Evolutionary conservation across 2,329 filamentous ascomycete genomes (phyloP), one percentile per base, ranked within the genome.

Genomic region (Plectosphaerella plurivora): DNA sequence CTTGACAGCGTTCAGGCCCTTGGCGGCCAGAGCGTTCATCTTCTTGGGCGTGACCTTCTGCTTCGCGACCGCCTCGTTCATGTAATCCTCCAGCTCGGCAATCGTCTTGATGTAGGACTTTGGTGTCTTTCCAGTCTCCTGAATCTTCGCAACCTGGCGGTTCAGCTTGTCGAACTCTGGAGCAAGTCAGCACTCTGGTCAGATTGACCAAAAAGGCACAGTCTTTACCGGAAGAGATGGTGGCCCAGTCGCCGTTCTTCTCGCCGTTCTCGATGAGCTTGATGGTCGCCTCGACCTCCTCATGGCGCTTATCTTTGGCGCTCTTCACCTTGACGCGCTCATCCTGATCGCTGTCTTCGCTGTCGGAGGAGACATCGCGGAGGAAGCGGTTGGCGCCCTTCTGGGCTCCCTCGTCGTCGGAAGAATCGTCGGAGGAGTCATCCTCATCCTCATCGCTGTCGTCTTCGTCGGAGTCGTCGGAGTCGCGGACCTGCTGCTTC

Each of bases 221-320:
- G 8, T 49, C 65, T 86, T 65, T 82, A 95, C 92, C 91, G 67
- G 84, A 82, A 57, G 91, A 89, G 61, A 97, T 95, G 58, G 93
- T 86, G 60, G 88, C 89, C 94, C 94, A 99, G 75, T 99, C 94
- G 67, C 89, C 91, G 67, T 97, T 99, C 81, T 96, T 97, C 73
- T 94, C 82, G 57, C 90, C 92, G 75, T 99, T 99, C 69, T 97
- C 92, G 66, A 99, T 97, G 66, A 88, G 76, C 71, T 88, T 88
- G 65, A 97, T 89, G 44, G 87, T 96, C 55, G 84, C 82, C 71
- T 99, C 93, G 55, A 99, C 81, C 73, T 97, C 95, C 67, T 97
- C 93, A 60, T 91, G 81, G 57, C 94, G 85, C 83, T 99, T 99
- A 78, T 97, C 91, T 76, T 97, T 97, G 65, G 93, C 92, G 73